phyloP scores from a whole-genome alignment of 2,329 filamentous ascomycete species.

The Lasiodiplodia sp. region DNA sequence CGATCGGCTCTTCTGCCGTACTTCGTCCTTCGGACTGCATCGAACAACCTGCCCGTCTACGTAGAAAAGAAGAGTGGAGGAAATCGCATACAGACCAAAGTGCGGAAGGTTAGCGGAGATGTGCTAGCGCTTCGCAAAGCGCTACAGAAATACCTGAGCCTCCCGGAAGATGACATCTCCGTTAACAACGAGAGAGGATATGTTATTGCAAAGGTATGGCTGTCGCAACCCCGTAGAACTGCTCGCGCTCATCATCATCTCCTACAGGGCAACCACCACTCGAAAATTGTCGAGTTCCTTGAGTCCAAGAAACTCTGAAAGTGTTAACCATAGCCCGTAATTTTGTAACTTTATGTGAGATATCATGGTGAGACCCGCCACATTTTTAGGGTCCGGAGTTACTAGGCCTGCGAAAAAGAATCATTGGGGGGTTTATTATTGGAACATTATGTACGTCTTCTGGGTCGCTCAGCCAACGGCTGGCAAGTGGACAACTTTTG shows the following conservation, averaged over 20 bases:
- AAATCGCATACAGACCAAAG: slow-evolving; percentile 73
- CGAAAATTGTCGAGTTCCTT: slow-evolving; percentile 44
- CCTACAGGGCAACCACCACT: slow-evolving; percentile 40
- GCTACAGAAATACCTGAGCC: slow-evolving; percentile 64
- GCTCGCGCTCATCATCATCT: slow-evolving; percentile 7
- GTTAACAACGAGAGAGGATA: slow-evolving; percentile 73
- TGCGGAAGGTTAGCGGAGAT: slow-evolving; percentile 84
- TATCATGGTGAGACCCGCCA: slow-evolving; percentile 4
- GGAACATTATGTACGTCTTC: neutral
- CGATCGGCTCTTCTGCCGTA: slow-evolving; percentile 62
- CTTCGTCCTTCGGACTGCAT: slow-evolving; percentile 74
- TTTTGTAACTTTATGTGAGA: neutral
- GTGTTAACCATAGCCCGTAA: no score
- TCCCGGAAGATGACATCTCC: slow-evolving; percentile 63
- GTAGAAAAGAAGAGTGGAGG: slow-evolving; percentile 75
- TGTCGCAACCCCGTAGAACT: neutral
- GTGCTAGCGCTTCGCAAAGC: slow-evolving; percentile 68
- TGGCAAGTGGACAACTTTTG: neutral
- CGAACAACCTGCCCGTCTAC: slow-evolving; percentile 80
- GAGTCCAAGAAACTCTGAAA: slow-evolving; percentile 44
- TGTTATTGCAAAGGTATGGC: slow-evolving; percentile 56
- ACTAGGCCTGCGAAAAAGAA: neutral
- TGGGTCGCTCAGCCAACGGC: neutral
- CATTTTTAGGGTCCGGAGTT: slow-evolving; percentile 19
- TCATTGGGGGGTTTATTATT: neutral